Conservation (phyloP, 768 basidiomycete species). For the Lenzites betulinus region DNA sequence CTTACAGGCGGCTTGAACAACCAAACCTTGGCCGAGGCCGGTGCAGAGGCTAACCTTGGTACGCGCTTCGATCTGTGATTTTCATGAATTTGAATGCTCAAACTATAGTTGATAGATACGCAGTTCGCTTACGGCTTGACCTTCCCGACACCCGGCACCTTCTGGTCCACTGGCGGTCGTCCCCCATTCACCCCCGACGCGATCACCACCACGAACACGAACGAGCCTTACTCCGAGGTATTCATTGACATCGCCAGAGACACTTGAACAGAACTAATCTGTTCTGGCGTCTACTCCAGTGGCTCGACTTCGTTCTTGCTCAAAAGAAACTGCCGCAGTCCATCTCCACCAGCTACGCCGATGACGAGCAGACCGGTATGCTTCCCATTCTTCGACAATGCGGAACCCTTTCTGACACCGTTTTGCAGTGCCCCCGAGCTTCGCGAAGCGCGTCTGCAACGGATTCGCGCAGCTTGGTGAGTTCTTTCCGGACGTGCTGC, state of each 20-base stretch:
- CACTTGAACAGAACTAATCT: no score
- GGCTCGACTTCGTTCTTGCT: slow-evolving; percentile 60
- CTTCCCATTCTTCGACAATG: slow-evolving; percentile 40
- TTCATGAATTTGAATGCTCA: not conserved
- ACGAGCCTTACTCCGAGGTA: slow-evolving; percentile 52
- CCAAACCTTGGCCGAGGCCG: slow-evolving; percentile 54
- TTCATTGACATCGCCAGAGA: no score
- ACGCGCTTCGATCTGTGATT: not conserved
- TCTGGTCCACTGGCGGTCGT: slow-evolving; percentile 62
- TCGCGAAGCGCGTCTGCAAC: slow-evolving; percentile 58
- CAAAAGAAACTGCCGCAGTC: slow-evolving; percentile 53
- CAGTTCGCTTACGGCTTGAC: slow-evolving; percentile 69
- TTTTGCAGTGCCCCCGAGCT: slow-evolving; percentile 53
- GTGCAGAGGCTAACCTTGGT: slow-evolving; percentile 61
- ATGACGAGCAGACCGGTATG: slow-evolving; percentile 69
- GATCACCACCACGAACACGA: slow-evolving; percentile 41
- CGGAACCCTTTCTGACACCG: slow-evolving; percentile 15
- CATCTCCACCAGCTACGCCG: slow-evolving; percentile 75
- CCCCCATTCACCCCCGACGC: slow-evolving; percentile 59
- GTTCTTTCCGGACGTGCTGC: slow-evolving; percentile 9
- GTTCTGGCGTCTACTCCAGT: slow-evolving; percentile 36
- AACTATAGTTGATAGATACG: slow-evolving; percentile 40
- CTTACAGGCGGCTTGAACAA: slow-evolving; percentile 58
- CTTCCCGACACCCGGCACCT: slow-evolving; percentile 58
- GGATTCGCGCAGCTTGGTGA: slow-evolving; percentile 68